These are phyloP conservation scores for Phytophthora sp. DNA, from an alignment of 352 stramenopile genomes.

Conservation along the genomic window DNA sequence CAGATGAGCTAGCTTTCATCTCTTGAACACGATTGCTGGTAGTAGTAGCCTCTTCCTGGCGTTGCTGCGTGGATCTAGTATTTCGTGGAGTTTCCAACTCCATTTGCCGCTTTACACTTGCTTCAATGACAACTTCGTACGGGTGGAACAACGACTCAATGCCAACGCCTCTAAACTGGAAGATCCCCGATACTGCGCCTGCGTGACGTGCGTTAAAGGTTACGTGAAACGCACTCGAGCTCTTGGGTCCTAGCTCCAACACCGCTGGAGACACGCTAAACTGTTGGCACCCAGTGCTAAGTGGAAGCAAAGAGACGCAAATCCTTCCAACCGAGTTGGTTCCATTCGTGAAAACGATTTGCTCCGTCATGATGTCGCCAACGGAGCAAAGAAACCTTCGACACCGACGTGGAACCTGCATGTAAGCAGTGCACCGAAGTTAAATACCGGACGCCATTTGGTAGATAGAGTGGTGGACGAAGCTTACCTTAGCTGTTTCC, in stretches of 20 bases:
- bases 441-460: background rate
- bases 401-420: slow-evolving; percentile 63
- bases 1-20: slow-evolving; percentile 45
- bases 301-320: slow-evolving; percentile 78
- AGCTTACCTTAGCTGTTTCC: slow-evolving; percentile 36
- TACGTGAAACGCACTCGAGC: slow-evolving; percentile 69
- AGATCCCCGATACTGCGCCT: slow-evolving; percentile 81
- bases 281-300: slow-evolving; percentile 86
- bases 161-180: slow-evolving; percentile 84
- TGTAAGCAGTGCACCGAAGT: background rate
- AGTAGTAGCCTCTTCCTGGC: background rate
- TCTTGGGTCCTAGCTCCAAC: slow-evolving; percentile 66
- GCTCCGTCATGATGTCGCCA: slow-evolving; percentile 73
- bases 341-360: slow-evolving; percentile 81
- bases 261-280: slow-evolving; percentile 81
- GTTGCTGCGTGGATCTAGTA: background rate
- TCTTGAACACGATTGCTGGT: slow-evolving; percentile 47
- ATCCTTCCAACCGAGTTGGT: slow-evolving; percentile 63
- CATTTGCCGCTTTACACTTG: slow-evolving; percentile 60
- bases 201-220: slow-evolving; percentile 64
- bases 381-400: slow-evolving; percentile 73
- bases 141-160: slow-evolving; percentile 65
- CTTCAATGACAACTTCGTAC: slow-evolving; percentile 88
- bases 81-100: slow-evolving; percentile 31
- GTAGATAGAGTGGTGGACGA: background rate